Percentiles rank a stretch among this genome's conserved stretches.
Conservation (phyloP, 768 basidiomycete genomes). For the Hygrophoropsis aurantiaca region DNA sequence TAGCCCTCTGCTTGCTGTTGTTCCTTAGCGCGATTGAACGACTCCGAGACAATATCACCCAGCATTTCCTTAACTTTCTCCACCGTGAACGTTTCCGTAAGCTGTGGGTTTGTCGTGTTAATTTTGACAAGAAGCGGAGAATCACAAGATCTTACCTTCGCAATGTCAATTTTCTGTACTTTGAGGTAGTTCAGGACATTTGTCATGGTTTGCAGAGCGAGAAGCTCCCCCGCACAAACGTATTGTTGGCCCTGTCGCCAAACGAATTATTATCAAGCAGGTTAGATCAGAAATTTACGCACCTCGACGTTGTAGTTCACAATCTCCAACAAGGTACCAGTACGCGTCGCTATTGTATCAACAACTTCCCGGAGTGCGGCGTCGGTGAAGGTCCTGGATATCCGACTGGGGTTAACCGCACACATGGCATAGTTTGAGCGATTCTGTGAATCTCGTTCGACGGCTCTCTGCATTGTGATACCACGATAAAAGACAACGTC, state of each 20-base stretch:
- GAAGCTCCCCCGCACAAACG: conserved; percentile 95
- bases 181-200: conserved; percentile 97
- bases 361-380: conserved; percentile 96
- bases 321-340: conserved; percentile 87
- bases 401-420: conserved; percentile 96
- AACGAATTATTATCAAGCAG: conserved; percentile 3
- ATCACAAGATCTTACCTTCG: too few relatives aligned
- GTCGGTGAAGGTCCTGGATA: conserved; percentile 93
- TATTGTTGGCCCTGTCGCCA: conserved; percentile 93
- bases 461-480: conserved; percentile 99
- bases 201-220: conserved; percentile 90
- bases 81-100: conserved; percentile 83
- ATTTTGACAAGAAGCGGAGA: too few relatives aligned
- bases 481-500: conserved; percentile 99
- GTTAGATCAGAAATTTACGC: conserved; percentile 12
- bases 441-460: conserved; percentile 91
- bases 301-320: conserved; percentile 97
- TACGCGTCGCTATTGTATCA: conserved; percentile 77
- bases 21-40: conserved; percentile 71
- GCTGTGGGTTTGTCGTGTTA: conserved; percentile 45
- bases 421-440: conserved; percentile 99
- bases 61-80: conserved; percentile 98
- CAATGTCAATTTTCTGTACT: conserved; percentile 91
- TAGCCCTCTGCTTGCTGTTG: conserved; percentile 82
- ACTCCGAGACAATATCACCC: conserved; percentile 84